Base-by-base conservation (phyloP, 495 filamentous ascomycete genomes). In the Aspergillus funiculosus region DNA sequence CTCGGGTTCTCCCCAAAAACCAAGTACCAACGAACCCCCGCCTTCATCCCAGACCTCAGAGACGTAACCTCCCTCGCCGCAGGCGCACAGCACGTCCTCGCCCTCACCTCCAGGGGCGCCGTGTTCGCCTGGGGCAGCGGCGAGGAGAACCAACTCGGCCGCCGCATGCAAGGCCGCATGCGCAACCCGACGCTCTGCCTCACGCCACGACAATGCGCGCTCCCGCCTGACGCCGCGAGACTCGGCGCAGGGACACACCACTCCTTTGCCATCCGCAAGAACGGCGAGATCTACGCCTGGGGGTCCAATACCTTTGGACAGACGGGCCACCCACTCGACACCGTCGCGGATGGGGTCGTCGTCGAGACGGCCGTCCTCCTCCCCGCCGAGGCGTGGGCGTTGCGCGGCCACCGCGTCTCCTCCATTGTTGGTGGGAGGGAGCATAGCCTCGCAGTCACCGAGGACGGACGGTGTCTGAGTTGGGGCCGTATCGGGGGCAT, bases 221-320 rank as follows among this genome's bases (percentile, higher is more conserved):
- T 80, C 17, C 72, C 76, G 18, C 73, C 76, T 59, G 73, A 76
- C 51, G 75, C 81, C 28, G 67, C 58, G 3, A 61, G 71, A 34
- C 69, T 90, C 34, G 72, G 66, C 5, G 73, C 73, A 46, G 86
- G 86, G 30, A 71, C 75, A n/a, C 82, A 85, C 63, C 83, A 88
- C 64, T 78, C 72, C 49, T 87, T 88, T 50, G 81, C 83, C 21
- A 63, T 88, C 46, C 76, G 77, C 62, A 72, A 73, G 28, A 69
- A 78, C 24, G 77, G 73, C 22, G 64, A 74, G 18, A 75, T 87
- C 40, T 84, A 74, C 59, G 66, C 73, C 22, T 90, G 85, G 83
- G 86, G 86, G 6, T 68, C 82, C n/a, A 90, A 89, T 69, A 81
- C 78, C 58, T 87, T 77, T 58, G 79, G 75, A 28, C 78, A 90